Evolutionary conservation across 106 monocot genomes (phyloP).

Genomic region (Allium fistulosum): DNA sequence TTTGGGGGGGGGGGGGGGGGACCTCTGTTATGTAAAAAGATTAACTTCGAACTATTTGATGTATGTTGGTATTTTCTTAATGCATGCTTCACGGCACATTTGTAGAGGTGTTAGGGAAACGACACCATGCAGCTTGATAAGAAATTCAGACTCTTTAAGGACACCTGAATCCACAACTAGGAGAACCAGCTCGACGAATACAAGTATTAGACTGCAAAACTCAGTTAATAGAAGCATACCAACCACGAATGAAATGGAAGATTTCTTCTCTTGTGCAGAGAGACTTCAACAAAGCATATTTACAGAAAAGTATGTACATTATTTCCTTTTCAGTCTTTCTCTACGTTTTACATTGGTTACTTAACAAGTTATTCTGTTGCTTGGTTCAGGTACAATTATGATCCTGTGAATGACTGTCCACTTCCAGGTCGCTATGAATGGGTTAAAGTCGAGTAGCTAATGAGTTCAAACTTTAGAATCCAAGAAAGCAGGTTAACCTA

Average conservation of each 20-base stretch:
- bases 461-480: too few relatives aligned
- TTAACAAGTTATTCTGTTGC: background rate
- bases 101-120: slow-evolving; percentile 63
- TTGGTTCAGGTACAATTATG: slow-evolving; percentile 52
- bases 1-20: too few relatives aligned
- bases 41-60: too few relatives aligned
- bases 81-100: background rate
- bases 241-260: slow-evolving; percentile 52
- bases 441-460: slow-evolving; percentile 38
- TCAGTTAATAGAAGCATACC: slow-evolving; percentile 24
- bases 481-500: too few relatives aligned
- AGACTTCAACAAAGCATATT: slow-evolving; percentile 54
- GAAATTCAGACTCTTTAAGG: slow-evolving; percentile 27
- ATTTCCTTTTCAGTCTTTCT: background rate
- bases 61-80: too few relatives aligned
- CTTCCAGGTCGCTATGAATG: slow-evolving; percentile 63
- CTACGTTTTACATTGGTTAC: background rate
- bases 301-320: slow-evolving; percentile 43
- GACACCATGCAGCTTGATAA: slow-evolving; percentile 70
- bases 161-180: slow-evolving; percentile 64
- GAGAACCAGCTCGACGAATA: slow-evolving; percentile 9
- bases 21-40: too few relatives aligned
- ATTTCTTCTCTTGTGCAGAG: slow-evolving; percentile 64
- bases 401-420: slow-evolving; percentile 60
- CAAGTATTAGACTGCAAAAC: slow-evolving; percentile 18